Evolutionary conservation across 345 rosid species (phyloP).

Genomic region (Euclidium syriacum): DNA sequence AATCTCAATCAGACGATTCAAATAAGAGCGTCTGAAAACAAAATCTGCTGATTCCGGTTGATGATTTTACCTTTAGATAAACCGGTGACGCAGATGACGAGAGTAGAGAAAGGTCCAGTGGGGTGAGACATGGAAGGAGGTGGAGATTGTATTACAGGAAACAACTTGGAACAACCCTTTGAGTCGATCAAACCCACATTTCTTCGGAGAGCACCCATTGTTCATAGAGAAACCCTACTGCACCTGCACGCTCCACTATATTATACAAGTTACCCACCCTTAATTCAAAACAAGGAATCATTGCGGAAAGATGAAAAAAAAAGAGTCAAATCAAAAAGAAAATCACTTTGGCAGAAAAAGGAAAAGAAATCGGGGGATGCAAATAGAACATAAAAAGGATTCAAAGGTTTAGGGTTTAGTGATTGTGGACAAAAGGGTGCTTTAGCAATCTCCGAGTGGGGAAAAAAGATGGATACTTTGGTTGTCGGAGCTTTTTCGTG

Average conservation of each 20-base stretch:
- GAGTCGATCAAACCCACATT: conserved; percentile 55
- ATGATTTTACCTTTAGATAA: conserved; percentile 64
- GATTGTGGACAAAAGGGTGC: conserved; percentile 23
- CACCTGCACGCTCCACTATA: background rate
- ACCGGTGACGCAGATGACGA: conserved; percentile 88
- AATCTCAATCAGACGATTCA: background rate
- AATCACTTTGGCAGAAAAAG: conserved; percentile 7
- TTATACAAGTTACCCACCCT: conserved; percentile 6
- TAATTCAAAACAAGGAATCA: conserved; percentile 29
- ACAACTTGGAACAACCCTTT: conserved; percentile 77
- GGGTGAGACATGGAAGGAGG: conserved; percentile 38
- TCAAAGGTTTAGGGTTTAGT: conserved; percentile 27
- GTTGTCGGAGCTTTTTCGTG: conserved; percentile 25
- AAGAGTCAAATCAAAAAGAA: conserved; percentile 12
- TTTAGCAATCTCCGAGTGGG: conserved; percentile 27
- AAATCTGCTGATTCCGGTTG: background rate
- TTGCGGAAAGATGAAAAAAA: conserved; percentile 21
- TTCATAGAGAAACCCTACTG: background rate
- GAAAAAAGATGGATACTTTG: conserved; percentile 21
- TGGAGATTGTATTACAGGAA: conserved; percentile 49
- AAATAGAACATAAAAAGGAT: conserved; percentile 27
- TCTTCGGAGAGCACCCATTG: conserved; percentile 47
- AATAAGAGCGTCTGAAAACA: background rate
- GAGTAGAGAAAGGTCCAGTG: conserved; percentile 59
- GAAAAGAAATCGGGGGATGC: conserved; percentile 24